Conservation (phyloP, 2,329 filamentous ascomycete species). For the Amesomyces nigricolor region DNA sequence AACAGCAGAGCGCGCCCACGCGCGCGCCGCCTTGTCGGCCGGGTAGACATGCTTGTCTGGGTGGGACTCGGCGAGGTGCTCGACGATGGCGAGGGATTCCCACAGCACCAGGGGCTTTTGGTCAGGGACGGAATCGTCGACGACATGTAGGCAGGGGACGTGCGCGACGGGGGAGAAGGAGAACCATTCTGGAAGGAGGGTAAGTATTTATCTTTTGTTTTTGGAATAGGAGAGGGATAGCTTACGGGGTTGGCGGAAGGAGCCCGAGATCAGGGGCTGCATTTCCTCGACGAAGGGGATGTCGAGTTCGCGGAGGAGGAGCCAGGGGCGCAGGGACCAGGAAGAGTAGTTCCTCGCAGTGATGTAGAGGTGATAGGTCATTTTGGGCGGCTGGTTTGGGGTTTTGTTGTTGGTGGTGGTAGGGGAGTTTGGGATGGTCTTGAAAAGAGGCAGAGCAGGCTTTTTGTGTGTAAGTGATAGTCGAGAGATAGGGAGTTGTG, state of each 20-base stretch:
- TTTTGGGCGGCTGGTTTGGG: constrained; percentile 17
- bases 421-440: background rate
- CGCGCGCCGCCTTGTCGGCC: constrained; percentile 33
- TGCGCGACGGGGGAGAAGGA: constrained; percentile 38
- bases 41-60: constrained; percentile 39
- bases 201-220: background rate
- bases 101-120: constrained; percentile 32
- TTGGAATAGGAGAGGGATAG: background rate
- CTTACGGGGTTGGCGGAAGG: constrained; percentile 28
- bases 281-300: constrained; percentile 40
- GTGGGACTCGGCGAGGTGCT: constrained; percentile 41
- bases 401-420: background rate
- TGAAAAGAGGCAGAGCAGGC: background rate
- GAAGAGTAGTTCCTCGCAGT: constrained; percentile 43
- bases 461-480: background rate
- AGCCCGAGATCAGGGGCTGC: constrained; percentile 30
- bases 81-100: constrained; percentile 45
- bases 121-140: background rate
- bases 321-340: constrained; percentile 43
- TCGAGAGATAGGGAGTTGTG: background rate
- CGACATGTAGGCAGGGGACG: constrained; percentile 38
- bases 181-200: constrained; percentile 7
- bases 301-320: constrained; percentile 39
- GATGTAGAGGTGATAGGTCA: constrained; percentile 38
- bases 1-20: constrained; percentile 41